Conservation (phyloP, 306 rosid species). For the Casuarina equisetifolia region DNA sequence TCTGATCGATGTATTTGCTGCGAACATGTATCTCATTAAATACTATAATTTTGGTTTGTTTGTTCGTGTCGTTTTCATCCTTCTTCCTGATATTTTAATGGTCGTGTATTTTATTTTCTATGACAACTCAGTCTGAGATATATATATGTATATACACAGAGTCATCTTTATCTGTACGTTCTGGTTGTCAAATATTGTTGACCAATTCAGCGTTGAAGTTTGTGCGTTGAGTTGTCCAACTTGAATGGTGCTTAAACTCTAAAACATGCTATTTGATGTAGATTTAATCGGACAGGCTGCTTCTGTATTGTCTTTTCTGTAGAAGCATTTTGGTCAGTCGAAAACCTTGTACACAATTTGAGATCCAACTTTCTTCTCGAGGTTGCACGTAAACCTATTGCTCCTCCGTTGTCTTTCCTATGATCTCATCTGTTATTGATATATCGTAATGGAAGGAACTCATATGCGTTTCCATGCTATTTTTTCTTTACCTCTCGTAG, state of each 20-base stretch:
- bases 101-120: not conserved
- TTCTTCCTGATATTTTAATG: not conserved
- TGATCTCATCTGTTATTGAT: not conserved
- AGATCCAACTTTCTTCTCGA: not conserved
- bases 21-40: not conserved
- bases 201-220: too few relatives aligned
- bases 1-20: too few relatives aligned
- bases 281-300: not conserved
- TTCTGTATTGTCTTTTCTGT: not conserved
- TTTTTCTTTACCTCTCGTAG: not conserved
- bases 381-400: not conserved
- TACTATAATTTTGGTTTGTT: not conserved
- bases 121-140: too few relatives aligned
- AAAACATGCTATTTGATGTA: not conserved
- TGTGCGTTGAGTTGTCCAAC: too few relatives aligned
- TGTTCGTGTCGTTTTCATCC: not conserved
- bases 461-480: not conserved
- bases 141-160: too few relatives aligned
- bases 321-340: not conserved
- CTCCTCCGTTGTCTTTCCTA: not conserved
- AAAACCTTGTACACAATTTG: not conserved
- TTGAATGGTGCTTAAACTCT: not conserved
- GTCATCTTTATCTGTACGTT: too few relatives aligned
- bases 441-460: not conserved
- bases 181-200: too few relatives aligned